Percentiles rank a stretch among this genome's conserved stretches.
Evolutionary conservation across 2,329 filamentous ascomycete species (phyloP).

Genomic region (Pseudocercospora vitis): DNA sequence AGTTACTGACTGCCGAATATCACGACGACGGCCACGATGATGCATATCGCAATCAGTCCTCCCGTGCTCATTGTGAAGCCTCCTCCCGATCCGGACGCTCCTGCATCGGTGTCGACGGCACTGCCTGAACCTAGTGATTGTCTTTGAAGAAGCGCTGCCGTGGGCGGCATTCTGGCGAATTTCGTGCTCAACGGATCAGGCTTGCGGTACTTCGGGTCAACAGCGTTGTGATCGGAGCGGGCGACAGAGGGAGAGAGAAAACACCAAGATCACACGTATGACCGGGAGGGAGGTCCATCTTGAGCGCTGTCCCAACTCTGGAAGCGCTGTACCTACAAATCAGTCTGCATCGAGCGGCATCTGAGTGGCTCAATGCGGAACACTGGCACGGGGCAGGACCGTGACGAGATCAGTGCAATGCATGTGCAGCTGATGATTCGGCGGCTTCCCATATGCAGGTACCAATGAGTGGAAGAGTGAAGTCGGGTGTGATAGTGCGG

Average conservation of each 20-base stretch:
- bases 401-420: constrained; percentile 3
- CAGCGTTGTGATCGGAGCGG: too few relatives aligned
- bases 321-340: constrained; percentile 2
- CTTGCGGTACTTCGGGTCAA: too few relatives aligned
- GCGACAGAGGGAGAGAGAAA: too few relatives aligned
- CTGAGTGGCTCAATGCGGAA: not conserved
- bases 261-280: not conserved
- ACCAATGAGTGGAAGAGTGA: constrained; percentile 20
- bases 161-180: too few relatives aligned
- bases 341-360: not conserved
- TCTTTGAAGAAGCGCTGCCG: too few relatives aligned
- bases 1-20: constrained; percentile 61
- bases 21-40: constrained; percentile 65
- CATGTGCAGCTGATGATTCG: constrained; percentile 1
- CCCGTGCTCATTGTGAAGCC: constrained; percentile 66
- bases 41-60: constrained; percentile 71
- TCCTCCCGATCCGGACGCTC: constrained; percentile 60
- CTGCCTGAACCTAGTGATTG: constrained; percentile 15
- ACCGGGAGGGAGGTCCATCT: constrained; percentile 1
- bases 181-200: too few relatives aligned
- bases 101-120: constrained; percentile 46
- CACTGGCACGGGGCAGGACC: not conserved
- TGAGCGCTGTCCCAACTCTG: constrained; percentile 1
- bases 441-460: not conserved
- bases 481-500: constrained; percentile 15